Base-by-base conservation (phyloP, 2,329 filamentous ascomycete species). In the Fusarium sacchari region DNA sequence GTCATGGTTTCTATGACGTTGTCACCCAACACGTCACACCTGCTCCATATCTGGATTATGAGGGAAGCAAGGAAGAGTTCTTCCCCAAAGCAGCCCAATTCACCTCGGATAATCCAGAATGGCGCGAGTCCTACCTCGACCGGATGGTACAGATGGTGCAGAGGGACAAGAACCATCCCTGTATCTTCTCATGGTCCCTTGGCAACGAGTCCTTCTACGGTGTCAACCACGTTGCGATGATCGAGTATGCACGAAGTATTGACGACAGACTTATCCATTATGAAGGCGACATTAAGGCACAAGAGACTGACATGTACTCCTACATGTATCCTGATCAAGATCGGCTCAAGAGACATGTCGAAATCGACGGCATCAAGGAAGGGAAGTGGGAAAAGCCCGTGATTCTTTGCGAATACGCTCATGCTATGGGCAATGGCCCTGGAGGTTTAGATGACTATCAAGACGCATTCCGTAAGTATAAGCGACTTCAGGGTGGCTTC, bases 301-400 rank as follows among this genome's bases (percentile, higher is more conserved):
- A 67, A n/a, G 13, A 53, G 10, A 67, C 65, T 5, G 65, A 67
- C 2, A 67, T 67, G 65, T 67, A 67, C 13, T 67, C 65, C 0
- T 67, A 67, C 13, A 67, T 67, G 65, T 67, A 67, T 4, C 65
- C 65, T 13, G 63, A 67, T 5, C 55, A 67, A 37, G 63, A 67
- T 3, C 40, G 64, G 5, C 40, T 67, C 1, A 53, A 67, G 30
- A 49, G 55, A 8, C 65, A 67, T 15, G 65, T 62, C 1, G 65
- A 67, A 13, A 47, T 47, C 14, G 63, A 67, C 2, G 65, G 65
- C 0, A 53, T 67, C n/a, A 26, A 46, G 13, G 63, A 67, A 1
- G 65, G 65, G 3, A 7, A 53, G 1, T 67, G 63, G 63, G 47
- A 60, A 3, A 67, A 67, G n/a, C 65, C 65, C 0, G 64, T 67